Conservation (phyloP, 1,284 basidiomycete species). For the Cutaneotrichosporon arboriforme region DNA sequence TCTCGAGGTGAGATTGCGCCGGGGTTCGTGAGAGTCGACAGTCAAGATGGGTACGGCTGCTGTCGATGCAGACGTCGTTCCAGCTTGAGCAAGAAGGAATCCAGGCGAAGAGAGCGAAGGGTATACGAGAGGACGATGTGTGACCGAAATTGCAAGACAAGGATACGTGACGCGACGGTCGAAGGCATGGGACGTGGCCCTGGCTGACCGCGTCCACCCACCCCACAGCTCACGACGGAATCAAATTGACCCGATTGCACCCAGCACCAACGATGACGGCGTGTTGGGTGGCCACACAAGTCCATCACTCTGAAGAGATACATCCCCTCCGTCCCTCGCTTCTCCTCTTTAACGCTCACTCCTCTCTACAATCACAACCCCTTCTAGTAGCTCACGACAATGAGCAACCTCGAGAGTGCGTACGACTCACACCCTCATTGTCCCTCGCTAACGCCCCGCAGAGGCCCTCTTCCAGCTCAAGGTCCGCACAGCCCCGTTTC, state of each 20-base stretch:
- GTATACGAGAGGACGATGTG: too few species aligned
- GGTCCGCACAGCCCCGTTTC: conserved; percentile 51
- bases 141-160: too few species aligned
- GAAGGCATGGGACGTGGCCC: too few species aligned
- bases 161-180: too few species aligned
- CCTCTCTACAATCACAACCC: background rate
- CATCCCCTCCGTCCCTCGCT: background rate
- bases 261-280: background rate
- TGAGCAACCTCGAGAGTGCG: conserved; percentile 89
- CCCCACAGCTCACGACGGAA: background rate
- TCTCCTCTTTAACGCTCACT: background rate
- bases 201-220: too few species aligned
- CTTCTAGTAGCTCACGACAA: conserved; percentile 36
- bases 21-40: too few species aligned
- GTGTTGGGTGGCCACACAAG: background rate
- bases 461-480: conserved; percentile 95
- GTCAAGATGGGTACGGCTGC: too few species aligned
- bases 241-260: background rate
- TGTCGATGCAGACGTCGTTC: too few species aligned
- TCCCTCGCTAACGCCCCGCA: conserved; percentile 41
- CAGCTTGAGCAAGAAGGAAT: too few species aligned
- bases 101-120: too few species aligned
- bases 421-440: conserved; percentile 7
- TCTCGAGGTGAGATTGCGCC: background rate
- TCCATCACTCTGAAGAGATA: background rate